phyloP scores from a whole-genome alignment of 179 eudicot genomes.

The Patellifolia procumbens region DNA sequence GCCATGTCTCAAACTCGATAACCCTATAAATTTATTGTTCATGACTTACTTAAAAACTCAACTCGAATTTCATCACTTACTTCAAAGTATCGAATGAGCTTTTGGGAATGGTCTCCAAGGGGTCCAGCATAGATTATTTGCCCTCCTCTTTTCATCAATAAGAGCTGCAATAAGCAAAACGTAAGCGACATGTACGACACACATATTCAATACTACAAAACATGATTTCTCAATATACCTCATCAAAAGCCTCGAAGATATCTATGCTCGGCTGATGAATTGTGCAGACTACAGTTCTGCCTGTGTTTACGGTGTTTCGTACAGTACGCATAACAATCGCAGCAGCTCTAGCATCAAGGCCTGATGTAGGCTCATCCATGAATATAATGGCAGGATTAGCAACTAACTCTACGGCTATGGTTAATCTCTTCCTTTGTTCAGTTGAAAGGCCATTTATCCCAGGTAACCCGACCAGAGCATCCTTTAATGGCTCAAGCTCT shows the following conservation, averaged over 20 bases:
- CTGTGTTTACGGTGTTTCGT: constrained; percentile 32
- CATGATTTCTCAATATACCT: constrained; percentile 2
- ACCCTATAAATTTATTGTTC: no score
- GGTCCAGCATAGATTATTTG: constrained; percentile 63
- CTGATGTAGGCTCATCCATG: constrained; percentile 44
- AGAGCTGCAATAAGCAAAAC: constrained; percentile 42
- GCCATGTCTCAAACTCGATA: no score
- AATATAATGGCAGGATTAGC: constrained; percentile 19
- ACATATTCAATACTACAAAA: neutral
- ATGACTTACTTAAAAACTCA: no score
- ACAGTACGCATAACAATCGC: constrained; percentile 45
- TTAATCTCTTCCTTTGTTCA: constrained; percentile 37
- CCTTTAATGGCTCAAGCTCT: constrained; percentile 31
- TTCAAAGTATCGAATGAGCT: constrained; percentile 63
- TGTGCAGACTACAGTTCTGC: constrained; percentile 39
- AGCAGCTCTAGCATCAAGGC: constrained; percentile 47
- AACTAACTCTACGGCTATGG: constrained; percentile 41
- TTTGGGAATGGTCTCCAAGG: constrained; percentile 60
- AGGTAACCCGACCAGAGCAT: constrained; percentile 41
- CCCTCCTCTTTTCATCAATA: constrained; percentile 81
- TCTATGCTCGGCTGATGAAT: constrained; percentile 36
- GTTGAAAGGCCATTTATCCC: constrained; percentile 40
- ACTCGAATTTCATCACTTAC: constrained; percentile 31
- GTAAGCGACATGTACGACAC: neutral
- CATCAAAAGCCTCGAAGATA: constrained; percentile 32